Base-by-base conservation (phyloP, 805 yeast genomes). In the Teunomyces panamensis region DNA sequence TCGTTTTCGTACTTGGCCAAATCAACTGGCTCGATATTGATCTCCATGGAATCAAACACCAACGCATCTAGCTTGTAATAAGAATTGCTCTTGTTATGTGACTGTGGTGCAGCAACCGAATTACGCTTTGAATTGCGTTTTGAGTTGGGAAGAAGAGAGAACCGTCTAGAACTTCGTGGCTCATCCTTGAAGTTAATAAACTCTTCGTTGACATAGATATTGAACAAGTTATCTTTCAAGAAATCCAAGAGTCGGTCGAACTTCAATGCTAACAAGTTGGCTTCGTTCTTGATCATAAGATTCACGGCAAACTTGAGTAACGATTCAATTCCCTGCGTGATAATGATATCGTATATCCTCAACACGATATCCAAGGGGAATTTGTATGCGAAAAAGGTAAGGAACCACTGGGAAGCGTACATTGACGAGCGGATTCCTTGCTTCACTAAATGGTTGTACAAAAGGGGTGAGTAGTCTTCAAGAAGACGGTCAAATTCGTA, bases 331-430 rank as follows among this genome's bases (percentile, higher is more conserved):
- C 99, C 99, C 69, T 94, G 97, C 6, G 95, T 85, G 45, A 94
- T 82, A 6, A 94, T 83, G 50, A 89, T 79, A 68, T 94, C 99
- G 64, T 80, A 89, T 35, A 94, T 88, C 51, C 97, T 76, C 53
- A 89, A 69, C 20, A 94, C 97, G 62, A 92, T 85, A 48, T 83
- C 87, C 44, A 91, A 71, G 11, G 99, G 98, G 64, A 94, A 92
- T 63, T 89, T 89, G 72, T 94, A 94, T 5, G 96, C 96, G 68
- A 94, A 94, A 54, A 94, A 78, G 0, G 98, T 94, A 57, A 94
- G 75, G 60, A 94, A 92, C 99, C 99, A 94, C 67, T 94, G 98
- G 1, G 96, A 84, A 0, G 97, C 98, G 72, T 89, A 94, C 98
- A 92, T 92, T 17, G 96, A 85, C 2, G 96, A 87, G 51, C 85